phyloP scores from a whole-genome alignment of 2,329 filamentous ascomycete genomes.

The Trichoderma koningiopsis region DNA sequence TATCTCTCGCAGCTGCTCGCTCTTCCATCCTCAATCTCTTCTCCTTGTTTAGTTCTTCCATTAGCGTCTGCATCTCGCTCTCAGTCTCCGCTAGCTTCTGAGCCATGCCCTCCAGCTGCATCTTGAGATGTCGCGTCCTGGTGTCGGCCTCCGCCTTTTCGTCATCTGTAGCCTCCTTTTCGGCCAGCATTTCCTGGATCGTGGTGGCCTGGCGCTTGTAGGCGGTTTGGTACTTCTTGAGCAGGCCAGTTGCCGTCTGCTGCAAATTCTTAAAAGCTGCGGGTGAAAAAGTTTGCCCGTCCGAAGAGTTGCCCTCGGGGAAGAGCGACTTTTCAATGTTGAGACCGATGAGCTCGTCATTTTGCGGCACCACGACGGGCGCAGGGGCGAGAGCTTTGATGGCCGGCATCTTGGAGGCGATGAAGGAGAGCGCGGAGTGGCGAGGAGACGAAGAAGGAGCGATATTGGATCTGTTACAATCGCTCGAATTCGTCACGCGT shows the following conservation, averaged over 20 bases:
- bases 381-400: conserved; percentile 37
- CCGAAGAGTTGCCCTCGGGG: conserved; percentile 45
- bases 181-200: conserved; percentile 54
- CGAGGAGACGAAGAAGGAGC: conserved; percentile 25
- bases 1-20: conserved; percentile 34
- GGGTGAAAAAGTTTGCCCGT: conserved; percentile 58
- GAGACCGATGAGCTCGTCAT: conserved; percentile 59
- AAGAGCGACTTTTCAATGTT: conserved; percentile 59
- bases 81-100: conserved; percentile 57
- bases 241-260: conserved; percentile 56
- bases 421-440: conserved; percentile 44
- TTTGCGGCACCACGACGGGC: conserved; percentile 35
- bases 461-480: conserved; percentile 20
- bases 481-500: conserved; percentile 5
- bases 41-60: conserved; percentile 55
- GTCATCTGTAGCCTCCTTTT: conserved; percentile 56
- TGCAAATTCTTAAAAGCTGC: conserved; percentile 64
- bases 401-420: conserved; percentile 50
- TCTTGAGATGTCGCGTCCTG: conserved; percentile 56
- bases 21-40: conserved; percentile 49
- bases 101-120: conserved; percentile 63
- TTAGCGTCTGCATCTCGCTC: conserved; percentile 50
- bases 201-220: conserved; percentile 57
- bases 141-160: conserved; percentile 59
- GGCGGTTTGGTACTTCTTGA: conserved; percentile 59